These are phyloP conservation scores for Debaryomyces nepalensis DNA, from an alignment of 1,139 yeast species.

Conservation along the genomic window DNA sequence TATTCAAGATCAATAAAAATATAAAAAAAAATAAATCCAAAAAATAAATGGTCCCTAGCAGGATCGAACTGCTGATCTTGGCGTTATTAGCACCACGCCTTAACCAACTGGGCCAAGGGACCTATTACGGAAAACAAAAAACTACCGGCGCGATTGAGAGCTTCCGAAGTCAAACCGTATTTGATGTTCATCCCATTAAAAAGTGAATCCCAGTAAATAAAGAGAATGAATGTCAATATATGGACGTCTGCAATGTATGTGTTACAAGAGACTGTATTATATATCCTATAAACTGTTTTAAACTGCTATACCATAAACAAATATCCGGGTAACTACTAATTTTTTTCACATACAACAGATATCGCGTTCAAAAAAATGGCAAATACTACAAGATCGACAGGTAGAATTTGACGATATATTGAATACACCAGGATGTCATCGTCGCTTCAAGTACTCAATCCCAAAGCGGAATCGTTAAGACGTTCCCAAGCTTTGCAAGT, in stretches of 20 bases:
- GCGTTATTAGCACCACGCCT: slow-evolving; percentile 91
- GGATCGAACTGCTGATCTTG: slow-evolving; percentile 87
- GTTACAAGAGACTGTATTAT: neutral
- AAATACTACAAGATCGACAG: slow-evolving; percentile 6
- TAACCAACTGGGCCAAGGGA: slow-evolving; percentile 91
- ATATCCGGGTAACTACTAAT: slow-evolving; percentile 10
- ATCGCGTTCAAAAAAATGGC: slow-evolving; percentile 17
- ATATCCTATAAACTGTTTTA: too few species aligned
- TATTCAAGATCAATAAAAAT: neutral
- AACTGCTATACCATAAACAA: too few species aligned
- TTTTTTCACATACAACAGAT: slow-evolving; percentile 4
- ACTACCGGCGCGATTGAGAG: too few species aligned
- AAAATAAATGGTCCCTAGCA: slow-evolving; percentile 70
- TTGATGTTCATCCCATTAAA: too few species aligned
- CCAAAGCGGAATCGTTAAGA: slow-evolving; percentile 95
- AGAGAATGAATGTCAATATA: too few species aligned
- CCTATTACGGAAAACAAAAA: slow-evolving; percentile 29
- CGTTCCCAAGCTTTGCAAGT: slow-evolving; percentile 95
- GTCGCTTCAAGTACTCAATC: slow-evolving; percentile 88
- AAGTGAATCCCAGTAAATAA: too few species aligned
- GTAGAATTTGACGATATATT: slow-evolving; percentile 5
- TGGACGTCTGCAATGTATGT: too few species aligned
- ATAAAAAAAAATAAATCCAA: slow-evolving; percentile 8
- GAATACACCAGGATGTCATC: slow-evolving; percentile 40
- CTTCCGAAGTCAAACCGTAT: too few species aligned